Conservation (phyloP, 169 alveolate genomes). For the Plasmodium reichenowi region DNA sequence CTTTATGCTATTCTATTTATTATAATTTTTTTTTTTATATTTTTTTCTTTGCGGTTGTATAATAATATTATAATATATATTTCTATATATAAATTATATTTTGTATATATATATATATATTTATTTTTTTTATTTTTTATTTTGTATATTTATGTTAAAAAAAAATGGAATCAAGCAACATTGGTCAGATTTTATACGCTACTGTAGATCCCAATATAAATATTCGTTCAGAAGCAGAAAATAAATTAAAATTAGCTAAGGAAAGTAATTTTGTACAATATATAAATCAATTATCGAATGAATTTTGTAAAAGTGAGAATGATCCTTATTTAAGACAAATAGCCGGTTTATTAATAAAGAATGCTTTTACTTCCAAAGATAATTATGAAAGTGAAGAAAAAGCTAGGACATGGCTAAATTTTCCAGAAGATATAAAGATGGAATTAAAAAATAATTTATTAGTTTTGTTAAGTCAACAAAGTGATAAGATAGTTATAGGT, state of each 20-base stretch:
- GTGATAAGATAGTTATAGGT: conserved; percentile 85
- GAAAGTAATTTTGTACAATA: conserved; percentile 83
- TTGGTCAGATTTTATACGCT: conserved; percentile 79
- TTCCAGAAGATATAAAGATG: conserved; percentile 81
- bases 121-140: not conserved
- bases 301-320: conserved; percentile 82
- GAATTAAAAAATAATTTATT: conserved; percentile 83
- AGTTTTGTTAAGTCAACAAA: conserved; percentile 83
- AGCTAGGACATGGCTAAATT: conserved; percentile 82
- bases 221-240: conserved; percentile 83
- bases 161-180: conserved; percentile 77
- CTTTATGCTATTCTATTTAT: too few species aligned
- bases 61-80: too few species aligned
- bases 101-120: not conserved
- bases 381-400: conserved; percentile 85
- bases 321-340: conserved; percentile 86
- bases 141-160: not conserved
- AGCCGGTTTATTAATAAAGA: conserved; percentile 89
- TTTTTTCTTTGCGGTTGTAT: too few species aligned
- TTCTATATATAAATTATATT: not conserved
- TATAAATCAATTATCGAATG: conserved; percentile 83
- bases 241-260: conserved; percentile 79
- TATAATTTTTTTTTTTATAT: too few species aligned
- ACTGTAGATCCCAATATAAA: conserved; percentile 83
- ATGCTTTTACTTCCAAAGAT: conserved; percentile 86